Conservation (phyloP, 495 filamentous ascomycete genomes). For the Apiosordaria backusii region DNA sequence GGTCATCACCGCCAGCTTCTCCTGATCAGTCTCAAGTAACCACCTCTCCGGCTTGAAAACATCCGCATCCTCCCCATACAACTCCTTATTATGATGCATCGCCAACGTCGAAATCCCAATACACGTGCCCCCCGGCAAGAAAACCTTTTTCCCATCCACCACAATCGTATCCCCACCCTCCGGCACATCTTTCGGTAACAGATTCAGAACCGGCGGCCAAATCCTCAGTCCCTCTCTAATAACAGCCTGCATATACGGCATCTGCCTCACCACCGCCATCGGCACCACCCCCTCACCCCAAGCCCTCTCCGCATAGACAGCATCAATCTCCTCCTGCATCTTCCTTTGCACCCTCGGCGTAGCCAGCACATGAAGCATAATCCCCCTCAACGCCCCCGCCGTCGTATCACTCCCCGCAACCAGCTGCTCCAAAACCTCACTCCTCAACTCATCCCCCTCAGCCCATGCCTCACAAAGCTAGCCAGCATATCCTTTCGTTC, state of each 20-base stretch:
- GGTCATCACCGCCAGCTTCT: constrained; percentile 19
- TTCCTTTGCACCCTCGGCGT: constrained; percentile 46
- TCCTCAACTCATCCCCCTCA: constrained; percentile 38
- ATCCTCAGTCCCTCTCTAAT: constrained; percentile 48
- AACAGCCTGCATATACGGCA: constrained; percentile 52
- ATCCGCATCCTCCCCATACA: constrained; percentile 47
- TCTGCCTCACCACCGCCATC: constrained; percentile 36
- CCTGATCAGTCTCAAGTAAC: constrained; percentile 39
- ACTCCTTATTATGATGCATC: constrained; percentile 28
- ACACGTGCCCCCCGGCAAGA: constrained; percentile 46
- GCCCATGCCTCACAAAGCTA: constrained; percentile 41
- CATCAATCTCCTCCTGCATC: constrained; percentile 56
- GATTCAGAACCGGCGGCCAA: constrained; percentile 35
- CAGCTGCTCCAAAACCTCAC: constrained; percentile 38
- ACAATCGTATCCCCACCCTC: constrained; percentile 40
- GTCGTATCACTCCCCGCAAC: constrained; percentile 57
- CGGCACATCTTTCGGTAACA: constrained; percentile 44
- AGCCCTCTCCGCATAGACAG: constrained; percentile 14
- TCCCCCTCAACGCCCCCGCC: constrained; percentile 54
- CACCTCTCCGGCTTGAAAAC: constrained; percentile 53
- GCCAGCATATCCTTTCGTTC: constrained; percentile 38
- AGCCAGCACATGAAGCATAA: constrained; percentile 52
- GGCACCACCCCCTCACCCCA: constrained; percentile 30
- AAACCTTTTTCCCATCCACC: constrained; percentile 48
- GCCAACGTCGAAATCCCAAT: constrained; percentile 40